A percentile compares a stretch with the other conserved stretches of the same genome.
These are phyloP conservation scores for Hypoxylon sp. DNA, from an alignment of 2,329 filamentous ascomycete species.

Conservation along the genomic window DNA sequence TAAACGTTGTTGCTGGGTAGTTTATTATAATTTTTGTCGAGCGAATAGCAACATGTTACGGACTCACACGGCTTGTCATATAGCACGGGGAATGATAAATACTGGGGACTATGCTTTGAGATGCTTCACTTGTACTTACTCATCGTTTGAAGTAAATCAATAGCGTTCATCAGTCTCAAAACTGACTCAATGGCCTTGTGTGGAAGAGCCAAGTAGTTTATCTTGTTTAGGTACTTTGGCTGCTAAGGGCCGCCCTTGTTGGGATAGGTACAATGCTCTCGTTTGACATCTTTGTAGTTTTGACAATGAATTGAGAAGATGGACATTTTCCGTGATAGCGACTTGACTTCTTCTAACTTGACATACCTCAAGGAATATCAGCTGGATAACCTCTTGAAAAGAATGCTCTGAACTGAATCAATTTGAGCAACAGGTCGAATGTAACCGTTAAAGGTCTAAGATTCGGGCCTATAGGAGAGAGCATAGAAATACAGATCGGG, in stretches of 20 bases:
- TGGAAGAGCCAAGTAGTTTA: not conserved
- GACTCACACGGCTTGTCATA: not conserved
- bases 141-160: not conserved
- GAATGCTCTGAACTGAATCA: too few relatives aligned
- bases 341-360: not conserved
- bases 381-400: not conserved
- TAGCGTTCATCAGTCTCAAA: not conserved
- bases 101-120: not conserved
- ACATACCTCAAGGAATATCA: not conserved
- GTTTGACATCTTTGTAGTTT: not conserved
- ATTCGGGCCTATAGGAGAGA: conserved; percentile 18
- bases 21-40: not conserved
- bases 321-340: not conserved
- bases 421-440: too few relatives aligned
- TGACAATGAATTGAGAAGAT: not conserved
- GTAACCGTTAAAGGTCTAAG: not conserved
- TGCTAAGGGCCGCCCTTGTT: not conserved
- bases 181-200: not conserved
- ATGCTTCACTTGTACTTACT: not conserved
- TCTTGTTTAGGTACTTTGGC: not conserved
- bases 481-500: conserved; percentile 12
- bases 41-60: not conserved
- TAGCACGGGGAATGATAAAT: not conserved
- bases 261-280: too few relatives aligned
- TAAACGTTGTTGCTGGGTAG: not conserved